A percentile compares a stretch with the other conserved stretches of the same genome.
Evolutionary conservation across 169 alveolate genomes (phyloP).

Genomic region (Theileria parva): DNA sequence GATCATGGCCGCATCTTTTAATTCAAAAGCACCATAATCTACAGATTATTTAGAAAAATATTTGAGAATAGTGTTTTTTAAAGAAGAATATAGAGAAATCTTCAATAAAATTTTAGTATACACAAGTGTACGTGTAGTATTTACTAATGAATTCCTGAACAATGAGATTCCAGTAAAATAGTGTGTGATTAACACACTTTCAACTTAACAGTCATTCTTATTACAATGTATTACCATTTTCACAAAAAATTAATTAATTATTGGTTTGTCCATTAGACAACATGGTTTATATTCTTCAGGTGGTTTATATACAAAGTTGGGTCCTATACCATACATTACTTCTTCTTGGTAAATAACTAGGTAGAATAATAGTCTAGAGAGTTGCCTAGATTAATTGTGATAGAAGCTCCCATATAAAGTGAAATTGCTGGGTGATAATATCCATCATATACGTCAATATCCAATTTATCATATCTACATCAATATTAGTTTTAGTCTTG

Average conservation of each 20-base stretch:
- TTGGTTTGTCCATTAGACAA: slow-evolving; percentile 67
- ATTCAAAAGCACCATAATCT: background rate
- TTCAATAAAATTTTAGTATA: too few species aligned
- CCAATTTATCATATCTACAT: slow-evolving; percentile 65
- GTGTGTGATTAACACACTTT: background rate
- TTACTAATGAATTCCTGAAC: background rate
- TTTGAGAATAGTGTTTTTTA: background rate
- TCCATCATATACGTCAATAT: slow-evolving; percentile 74
- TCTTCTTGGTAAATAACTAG: background rate
- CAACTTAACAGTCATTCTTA: background rate
- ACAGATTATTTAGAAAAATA: background rate
- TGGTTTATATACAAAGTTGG: slow-evolving; percentile 62
- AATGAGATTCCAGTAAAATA: background rate
- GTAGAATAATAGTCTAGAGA: background rate
- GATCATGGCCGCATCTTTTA: background rate
- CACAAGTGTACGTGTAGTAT: background rate
- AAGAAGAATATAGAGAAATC: background rate
- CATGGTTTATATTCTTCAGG: slow-evolving; percentile 69
- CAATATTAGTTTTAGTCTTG: background rate
- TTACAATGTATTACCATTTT: background rate
- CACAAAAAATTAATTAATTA: slow-evolving; percentile 7
- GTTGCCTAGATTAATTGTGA: slow-evolving; percentile 72
- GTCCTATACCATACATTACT: slow-evolving; percentile 42
- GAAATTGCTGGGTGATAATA: slow-evolving; percentile 83
- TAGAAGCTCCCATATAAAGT: slow-evolving; percentile 84